Percentiles rank a stretch among this genome's conserved stretches.
Evolutionary conservation across 495 filamentous ascomycete species (phyloP).

Genomic region (Aspergillus conjunctus): DNA sequence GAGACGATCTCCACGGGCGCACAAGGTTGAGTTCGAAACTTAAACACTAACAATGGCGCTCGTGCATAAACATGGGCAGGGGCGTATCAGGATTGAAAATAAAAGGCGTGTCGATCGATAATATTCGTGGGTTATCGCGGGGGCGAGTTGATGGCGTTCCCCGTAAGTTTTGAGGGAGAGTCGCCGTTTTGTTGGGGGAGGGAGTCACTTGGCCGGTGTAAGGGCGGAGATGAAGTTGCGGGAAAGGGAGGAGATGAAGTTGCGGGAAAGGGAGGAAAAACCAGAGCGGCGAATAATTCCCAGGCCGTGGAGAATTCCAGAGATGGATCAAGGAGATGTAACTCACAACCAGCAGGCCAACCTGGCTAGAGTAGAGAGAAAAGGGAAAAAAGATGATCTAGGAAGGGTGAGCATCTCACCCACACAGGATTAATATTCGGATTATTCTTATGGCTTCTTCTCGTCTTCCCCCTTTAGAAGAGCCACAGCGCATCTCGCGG

Average conservation of each 20-base stretch:
- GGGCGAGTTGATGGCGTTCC: background rate
- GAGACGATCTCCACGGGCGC: constrained; percentile 20
- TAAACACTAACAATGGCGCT: constrained; percentile 17
- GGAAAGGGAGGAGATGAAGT: constrained; percentile 18
- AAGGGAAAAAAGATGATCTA: background rate
- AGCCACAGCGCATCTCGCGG: constrained; percentile 4
- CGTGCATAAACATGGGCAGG: constrained; percentile 10
- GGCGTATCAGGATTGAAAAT: background rate
- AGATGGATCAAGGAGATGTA: background rate
- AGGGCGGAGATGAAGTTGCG: constrained; percentile 23
- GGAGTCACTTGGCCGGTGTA: constrained; percentile 17
- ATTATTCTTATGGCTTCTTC: background rate
- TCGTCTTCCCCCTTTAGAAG: background rate
- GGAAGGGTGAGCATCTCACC: background rate
- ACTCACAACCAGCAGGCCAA: background rate
- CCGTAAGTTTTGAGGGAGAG: constrained; percentile 10
- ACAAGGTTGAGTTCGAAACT: constrained; percentile 1
- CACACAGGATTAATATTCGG: background rate
- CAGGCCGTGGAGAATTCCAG: constrained; percentile 8
- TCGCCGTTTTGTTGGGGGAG: constrained; percentile 16
- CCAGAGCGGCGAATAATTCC: constrained; percentile 14
- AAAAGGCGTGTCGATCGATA: background rate
- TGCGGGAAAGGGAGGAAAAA: constrained; percentile 26
- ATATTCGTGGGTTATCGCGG: constrained; percentile 5
- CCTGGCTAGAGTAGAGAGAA: background rate